Evolutionary conservation across 345 rosid species (phyloP).

Genomic region (Garcia nutans): DNA sequence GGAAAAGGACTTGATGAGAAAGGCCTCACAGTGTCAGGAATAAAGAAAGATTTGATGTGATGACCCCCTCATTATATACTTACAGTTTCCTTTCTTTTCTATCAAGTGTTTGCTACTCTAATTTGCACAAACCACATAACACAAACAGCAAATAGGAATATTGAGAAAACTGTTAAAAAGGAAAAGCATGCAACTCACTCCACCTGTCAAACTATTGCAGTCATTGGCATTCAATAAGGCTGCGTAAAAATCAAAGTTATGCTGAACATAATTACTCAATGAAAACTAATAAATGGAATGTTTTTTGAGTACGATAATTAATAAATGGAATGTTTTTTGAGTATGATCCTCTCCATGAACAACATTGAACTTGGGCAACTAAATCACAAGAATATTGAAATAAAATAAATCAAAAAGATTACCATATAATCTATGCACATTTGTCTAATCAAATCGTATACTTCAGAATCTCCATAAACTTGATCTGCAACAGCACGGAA

Average conservation of each 20-base stretch:
- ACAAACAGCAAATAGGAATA: background rate
- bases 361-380: slow-evolving; percentile 1
- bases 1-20: background rate
- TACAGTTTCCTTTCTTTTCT: background rate
- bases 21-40: background rate
- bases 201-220: background rate
- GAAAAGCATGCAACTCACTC: background rate
- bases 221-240: background rate
- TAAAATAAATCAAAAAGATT: slow-evolving; percentile 11
- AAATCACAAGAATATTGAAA: background rate
- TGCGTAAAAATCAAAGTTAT: background rate
- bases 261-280: background rate
- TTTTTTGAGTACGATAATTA: background rate
- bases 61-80: background rate
- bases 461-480: slow-evolving; percentile 94
- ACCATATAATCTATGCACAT: slow-evolving; percentile 99
- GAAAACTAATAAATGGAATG: background rate
- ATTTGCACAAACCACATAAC: background rate
- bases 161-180: too few relatives aligned
- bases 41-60: background rate
- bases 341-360: background rate
- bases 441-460: slow-evolving; percentile 68
- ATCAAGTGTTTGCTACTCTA: background rate
- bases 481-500: slow-evolving; percentile 98
- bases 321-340: background rate